Conservation (phyloP, 108 stramenopile genomes). For the Discostella stelligeroides region DNA sequence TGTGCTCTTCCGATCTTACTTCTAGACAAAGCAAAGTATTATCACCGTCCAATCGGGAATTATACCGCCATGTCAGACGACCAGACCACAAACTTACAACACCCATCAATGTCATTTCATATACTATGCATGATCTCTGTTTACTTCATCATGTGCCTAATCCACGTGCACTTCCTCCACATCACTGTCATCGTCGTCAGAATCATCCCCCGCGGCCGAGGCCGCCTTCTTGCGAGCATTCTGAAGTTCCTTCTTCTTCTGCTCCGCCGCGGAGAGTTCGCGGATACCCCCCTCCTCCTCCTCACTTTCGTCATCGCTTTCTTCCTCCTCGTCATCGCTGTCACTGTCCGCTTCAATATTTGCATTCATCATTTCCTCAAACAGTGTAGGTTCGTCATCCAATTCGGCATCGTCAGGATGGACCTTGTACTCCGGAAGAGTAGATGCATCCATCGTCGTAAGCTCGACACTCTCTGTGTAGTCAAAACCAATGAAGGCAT, state of each 20-base stretch:
- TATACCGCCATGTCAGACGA: too few relatives aligned
- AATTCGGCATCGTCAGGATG: conserved; percentile 97
- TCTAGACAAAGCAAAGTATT: too few relatives aligned
- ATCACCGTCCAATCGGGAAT: too few relatives aligned
- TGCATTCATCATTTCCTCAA: conserved; percentile 95
- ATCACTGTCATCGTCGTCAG: conserved; percentile 71
- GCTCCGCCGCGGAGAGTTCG: conserved; percentile 74
- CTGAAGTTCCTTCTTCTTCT: conserved; percentile 82
- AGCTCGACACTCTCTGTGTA: conserved; percentile 69
- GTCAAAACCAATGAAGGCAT: conserved; percentile 95
- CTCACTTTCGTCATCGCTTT: conserved; percentile 59
- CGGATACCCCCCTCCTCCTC: conserved; percentile 68
- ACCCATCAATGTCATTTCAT: conserved; percentile 1
- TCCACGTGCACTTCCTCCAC: conserved; percentile 86
- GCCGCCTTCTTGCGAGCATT: conserved; percentile 78
- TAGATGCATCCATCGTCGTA: conserved; percentile 84
- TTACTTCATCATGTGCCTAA: conserved; percentile 10
- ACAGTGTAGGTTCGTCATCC: conserved; percentile 98
- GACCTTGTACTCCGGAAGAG: conserved; percentile 91
- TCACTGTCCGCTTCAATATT: conserved; percentile 89
- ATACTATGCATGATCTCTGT: conserved; percentile 29
- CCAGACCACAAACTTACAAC: too few relatives aligned
- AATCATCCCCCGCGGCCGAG: conserved; percentile 62
- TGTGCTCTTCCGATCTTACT: conserved; percentile 42
- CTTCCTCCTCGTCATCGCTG: conserved; percentile 79